A percentile compares a stretch with the other conserved stretches of the same genome.
Conservation (phyloP, 345 rosid genomes). For the Linum usitatissimum region DNA sequence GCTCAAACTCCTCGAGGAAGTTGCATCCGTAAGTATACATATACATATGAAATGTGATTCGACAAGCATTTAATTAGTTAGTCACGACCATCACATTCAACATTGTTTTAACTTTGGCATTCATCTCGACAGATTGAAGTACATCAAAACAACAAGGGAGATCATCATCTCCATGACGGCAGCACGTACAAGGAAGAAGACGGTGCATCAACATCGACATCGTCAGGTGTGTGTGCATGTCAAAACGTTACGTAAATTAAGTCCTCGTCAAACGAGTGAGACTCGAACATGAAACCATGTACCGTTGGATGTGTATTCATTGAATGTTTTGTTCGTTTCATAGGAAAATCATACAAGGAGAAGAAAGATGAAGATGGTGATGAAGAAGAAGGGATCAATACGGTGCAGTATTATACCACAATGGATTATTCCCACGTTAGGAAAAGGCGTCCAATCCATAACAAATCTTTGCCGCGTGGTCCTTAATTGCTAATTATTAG, state of each 20-base stretch:
- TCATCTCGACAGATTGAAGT: background rate
- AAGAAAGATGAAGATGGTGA: slow-evolving; percentile 23
- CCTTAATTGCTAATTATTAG: slow-evolving; percentile 19
- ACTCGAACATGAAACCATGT: background rate
- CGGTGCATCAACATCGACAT: background rate
- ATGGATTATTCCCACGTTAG: slow-evolving; percentile 63
- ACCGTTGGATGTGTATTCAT: background rate
- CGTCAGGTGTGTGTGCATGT: background rate
- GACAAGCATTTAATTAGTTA: background rate
- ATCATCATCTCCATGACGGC: background rate
- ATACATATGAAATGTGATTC: background rate
- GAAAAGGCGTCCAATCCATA: slow-evolving; percentile 70
- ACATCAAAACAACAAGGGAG: background rate
- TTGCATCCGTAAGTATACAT: slow-evolving; percentile 6
- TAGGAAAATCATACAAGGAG: slow-evolving; percentile 22
- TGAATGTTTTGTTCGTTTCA: slow-evolving; percentile 7
- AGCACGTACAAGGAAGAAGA: background rate
- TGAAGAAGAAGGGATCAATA: slow-evolving; percentile 21
- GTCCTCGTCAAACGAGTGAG: too few species aligned
- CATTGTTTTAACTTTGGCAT: background rate
- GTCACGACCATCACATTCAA: background rate
- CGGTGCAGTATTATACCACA: slow-evolving; percentile 41
- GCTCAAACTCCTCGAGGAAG: slow-evolving; percentile 26
- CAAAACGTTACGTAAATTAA: too few species aligned
- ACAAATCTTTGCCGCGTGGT: slow-evolving; percentile 50